A percentile compares a stretch with the other conserved stretches of the same genome.
Evolutionary conservation across 164 flowering plant species (phyloP).

Genomic region (Vitis vinifera): DNA sequence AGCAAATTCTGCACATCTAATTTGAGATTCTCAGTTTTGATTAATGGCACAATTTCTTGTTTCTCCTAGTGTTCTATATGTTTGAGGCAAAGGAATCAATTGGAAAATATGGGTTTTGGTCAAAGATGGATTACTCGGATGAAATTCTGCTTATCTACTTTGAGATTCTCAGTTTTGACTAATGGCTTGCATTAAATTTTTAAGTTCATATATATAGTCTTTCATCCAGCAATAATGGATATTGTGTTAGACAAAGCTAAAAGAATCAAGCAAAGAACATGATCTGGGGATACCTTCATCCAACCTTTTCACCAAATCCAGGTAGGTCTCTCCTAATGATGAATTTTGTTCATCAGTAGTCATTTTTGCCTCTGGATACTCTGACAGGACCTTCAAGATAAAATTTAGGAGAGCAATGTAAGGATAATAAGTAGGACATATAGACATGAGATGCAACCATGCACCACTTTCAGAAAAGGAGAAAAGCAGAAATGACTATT

Average conservation of each 20-base stretch:
- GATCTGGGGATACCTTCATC: conserved; percentile 58
- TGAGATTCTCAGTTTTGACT: too few relatives aligned
- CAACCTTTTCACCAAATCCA: conserved; percentile 64
- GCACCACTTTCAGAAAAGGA: neutral
- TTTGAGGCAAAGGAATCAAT: too few relatives aligned
- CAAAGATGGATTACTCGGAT: too few relatives aligned
- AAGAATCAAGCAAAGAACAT: conserved; percentile 1
- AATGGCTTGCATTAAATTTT: too few relatives aligned
- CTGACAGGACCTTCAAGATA: conserved; percentile 62
- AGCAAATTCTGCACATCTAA: too few relatives aligned
- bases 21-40: too few relatives aligned
- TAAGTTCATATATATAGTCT: too few relatives aligned
- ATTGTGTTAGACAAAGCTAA: neutral
- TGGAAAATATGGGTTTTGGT: too few relatives aligned
- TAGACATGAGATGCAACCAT: neutral
- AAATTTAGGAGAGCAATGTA: conserved; percentile 4
- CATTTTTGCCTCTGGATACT: conserved; percentile 77
- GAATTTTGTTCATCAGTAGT: conserved; percentile 55
- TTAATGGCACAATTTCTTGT: too few relatives aligned
- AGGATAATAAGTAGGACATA: neutral
- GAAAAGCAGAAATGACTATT: neutral
- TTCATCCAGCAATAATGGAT: neutral
- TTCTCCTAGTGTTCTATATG: too few relatives aligned
- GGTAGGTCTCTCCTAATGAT: conserved; percentile 58
- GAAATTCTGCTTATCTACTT: too few relatives aligned